Conservation (phyloP, 2,329 filamentous ascomycete genomes). For the Aureobasidium pullulans region DNA sequence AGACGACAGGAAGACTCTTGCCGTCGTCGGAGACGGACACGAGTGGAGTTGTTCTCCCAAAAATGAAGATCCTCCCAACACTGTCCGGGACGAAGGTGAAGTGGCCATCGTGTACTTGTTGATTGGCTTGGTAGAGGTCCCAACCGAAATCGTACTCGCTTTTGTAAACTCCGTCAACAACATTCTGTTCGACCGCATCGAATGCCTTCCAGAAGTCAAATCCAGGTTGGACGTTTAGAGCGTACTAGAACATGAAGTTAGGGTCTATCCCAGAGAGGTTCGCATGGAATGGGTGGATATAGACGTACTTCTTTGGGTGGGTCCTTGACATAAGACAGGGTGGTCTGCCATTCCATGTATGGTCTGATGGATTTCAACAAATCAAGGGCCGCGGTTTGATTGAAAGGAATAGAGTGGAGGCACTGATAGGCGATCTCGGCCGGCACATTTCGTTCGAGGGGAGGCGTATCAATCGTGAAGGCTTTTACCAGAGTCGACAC, state of each 20-base stretch:
- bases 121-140: slow-evolving; percentile 48
- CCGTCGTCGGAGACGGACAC: slow-evolving; percentile 57
- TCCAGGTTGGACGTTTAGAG: slow-evolving; percentile 36
- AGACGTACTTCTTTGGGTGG: slow-evolving; percentile 32
- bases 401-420: slow-evolving; percentile 39
- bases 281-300: too few relatives aligned
- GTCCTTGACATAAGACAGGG: slow-evolving; percentile 36
- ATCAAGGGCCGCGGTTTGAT: slow-evolving; percentile 32
- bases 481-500: slow-evolving; percentile 21
- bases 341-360: slow-evolving; percentile 42
- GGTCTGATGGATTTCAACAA: slow-evolving; percentile 37
- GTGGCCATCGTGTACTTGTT: slow-evolving; percentile 57
- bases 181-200: slow-evolving; percentile 33
- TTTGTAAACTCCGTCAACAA: slow-evolving; percentile 29
- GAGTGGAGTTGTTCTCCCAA: slow-evolving; percentile 41
- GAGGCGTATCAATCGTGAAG: slow-evolving; percentile 18
- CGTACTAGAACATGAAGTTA: slow-evolving; percentile 24
- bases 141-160: slow-evolving; percentile 40
- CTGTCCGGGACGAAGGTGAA: slow-evolving; percentile 50
- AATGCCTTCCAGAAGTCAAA: slow-evolving; percentile 35
- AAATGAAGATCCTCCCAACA: slow-evolving; percentile 46
- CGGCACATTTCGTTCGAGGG: slow-evolving; percentile 23
- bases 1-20: slow-evolving; percentile 50
- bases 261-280: too few relatives aligned
- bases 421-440: slow-evolving; percentile 40